A percentile compares a stretch with the other conserved stretches of the same genome.
Evolutionary conservation across 2,329 filamentous ascomycete species (phyloP).

Genomic region (Chaetomium olivaceum): DNA sequence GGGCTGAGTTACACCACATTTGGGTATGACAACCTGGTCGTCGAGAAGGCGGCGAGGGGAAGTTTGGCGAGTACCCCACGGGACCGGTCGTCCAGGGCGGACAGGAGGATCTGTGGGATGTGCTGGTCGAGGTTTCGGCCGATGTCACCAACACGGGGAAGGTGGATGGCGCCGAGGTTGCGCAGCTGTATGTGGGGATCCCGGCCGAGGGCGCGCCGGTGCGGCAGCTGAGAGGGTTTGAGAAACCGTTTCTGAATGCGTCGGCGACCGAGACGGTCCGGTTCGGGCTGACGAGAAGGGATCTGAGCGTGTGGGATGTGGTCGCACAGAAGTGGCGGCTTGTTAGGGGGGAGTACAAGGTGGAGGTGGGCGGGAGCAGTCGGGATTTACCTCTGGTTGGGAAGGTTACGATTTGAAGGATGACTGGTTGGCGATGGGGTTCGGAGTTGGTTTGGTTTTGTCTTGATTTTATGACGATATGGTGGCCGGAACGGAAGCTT

Average conservation of each 20-base stretch:
- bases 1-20: constrained; percentile 60
- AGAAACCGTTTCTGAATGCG: constrained; percentile 56
- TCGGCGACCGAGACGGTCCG: constrained; percentile 47
- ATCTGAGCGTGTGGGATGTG: constrained; percentile 68
- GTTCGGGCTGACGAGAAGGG: constrained; percentile 60
- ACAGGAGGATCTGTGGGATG: constrained; percentile 50
- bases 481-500: not conserved
- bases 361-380: constrained; percentile 53
- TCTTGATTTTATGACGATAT: not conserved
- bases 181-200: constrained; percentile 50
- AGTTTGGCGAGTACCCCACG: constrained; percentile 41
- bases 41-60: constrained; percentile 37
- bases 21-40: constrained; percentile 45
- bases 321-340: constrained; percentile 61
- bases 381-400: constrained; percentile 46
- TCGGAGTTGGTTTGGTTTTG: not conserved
- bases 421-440: not conserved
- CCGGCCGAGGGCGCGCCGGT: constrained; percentile 47
- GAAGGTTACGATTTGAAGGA: constrained; percentile 40
- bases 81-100: constrained; percentile 47
- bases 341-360: constrained; percentile 45
- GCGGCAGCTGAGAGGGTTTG: constrained; percentile 66
- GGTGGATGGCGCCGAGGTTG: constrained; percentile 48
- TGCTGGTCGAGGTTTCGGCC: constrained; percentile 43
- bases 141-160: constrained; percentile 47